Evolutionary conservation across 495 filamentous ascomycete species (phyloP).

Genomic region (Penicillium maclennaniae): DNA sequence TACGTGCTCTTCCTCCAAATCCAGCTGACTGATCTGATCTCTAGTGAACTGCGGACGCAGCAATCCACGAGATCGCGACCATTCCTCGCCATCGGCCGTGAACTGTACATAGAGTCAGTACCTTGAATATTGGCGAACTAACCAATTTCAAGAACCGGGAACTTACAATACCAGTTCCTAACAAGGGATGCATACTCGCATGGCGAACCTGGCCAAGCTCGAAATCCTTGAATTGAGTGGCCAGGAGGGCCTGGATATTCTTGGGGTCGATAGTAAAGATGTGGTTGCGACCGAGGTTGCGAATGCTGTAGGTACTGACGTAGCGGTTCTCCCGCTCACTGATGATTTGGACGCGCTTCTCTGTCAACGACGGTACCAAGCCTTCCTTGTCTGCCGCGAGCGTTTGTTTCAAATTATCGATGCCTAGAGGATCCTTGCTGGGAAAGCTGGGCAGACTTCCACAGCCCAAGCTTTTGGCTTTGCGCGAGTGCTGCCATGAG

Average conservation of each 20-base stretch:
- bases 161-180: slow-evolving; percentile 48
- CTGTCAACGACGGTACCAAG: slow-evolving; percentile 19
- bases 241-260: slow-evolving; percentile 52
- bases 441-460: slow-evolving; percentile 28
- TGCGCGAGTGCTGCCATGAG: slow-evolving; percentile 27
- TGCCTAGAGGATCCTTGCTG: slow-evolving; percentile 28
- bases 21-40: slow-evolving; percentile 48
- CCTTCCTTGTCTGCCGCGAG: slow-evolving; percentile 31
- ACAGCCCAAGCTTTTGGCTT: slow-evolving; percentile 29
- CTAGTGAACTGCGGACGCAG: slow-evolving; percentile 55
- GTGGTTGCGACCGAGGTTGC: slow-evolving; percentile 25
- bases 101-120: slow-evolving; percentile 29
- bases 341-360: slow-evolving; percentile 20
- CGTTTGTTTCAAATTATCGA: slow-evolving; percentile 22
- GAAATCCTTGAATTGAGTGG: slow-evolving; percentile 54
- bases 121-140: neutral
- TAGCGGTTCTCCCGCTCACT: slow-evolving; percentile 26
- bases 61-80: slow-evolving; percentile 51
- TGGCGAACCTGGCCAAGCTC: slow-evolving; percentile 35
- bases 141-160: slow-evolving; percentile 1
- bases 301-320: slow-evolving; percentile 26
- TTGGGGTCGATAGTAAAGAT: slow-evolving; percentile 50
- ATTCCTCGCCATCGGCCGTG: slow-evolving; percentile 46
- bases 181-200: slow-evolving; percentile 32
- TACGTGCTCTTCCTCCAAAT: slow-evolving; percentile 50